Percentiles rank a stretch among this genome's conserved stretches.
phyloP scores from a whole-genome alignment of 805 yeast genomes.

The Starmerella apis region DNA sequence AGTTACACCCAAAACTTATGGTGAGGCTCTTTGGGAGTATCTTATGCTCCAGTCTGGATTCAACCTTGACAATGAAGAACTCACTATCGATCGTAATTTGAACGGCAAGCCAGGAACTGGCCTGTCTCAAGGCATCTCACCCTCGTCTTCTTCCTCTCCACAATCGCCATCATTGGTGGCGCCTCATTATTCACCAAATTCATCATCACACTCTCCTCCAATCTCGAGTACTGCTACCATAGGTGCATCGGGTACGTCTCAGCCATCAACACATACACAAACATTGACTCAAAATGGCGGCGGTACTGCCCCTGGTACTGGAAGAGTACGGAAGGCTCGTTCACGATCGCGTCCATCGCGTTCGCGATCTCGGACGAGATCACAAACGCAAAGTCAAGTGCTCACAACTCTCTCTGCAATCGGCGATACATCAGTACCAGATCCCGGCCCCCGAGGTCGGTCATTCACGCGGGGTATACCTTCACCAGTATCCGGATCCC shows the following conservation, averaged over 20 bases:
- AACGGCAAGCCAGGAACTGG: slow-evolving; percentile 2
- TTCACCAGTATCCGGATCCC: slow-evolving; percentile 1
- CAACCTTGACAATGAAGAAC: slow-evolving; percentile 23
- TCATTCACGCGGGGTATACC: slow-evolving; percentile 11
- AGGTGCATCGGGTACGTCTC: background rate
- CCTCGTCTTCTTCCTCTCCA: slow-evolving; percentile 9
- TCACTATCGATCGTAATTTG: slow-evolving; percentile 12
- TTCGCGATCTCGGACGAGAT: slow-evolving; percentile 16
- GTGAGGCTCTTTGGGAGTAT: slow-evolving; percentile 57
- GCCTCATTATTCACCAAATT: background rate
- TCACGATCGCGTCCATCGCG: slow-evolving; percentile 22
- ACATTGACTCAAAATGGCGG: slow-evolving; percentile 9
- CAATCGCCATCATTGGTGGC: slow-evolving; percentile 5
- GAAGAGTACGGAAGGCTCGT: slow-evolving; percentile 16
- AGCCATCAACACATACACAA: background rate
- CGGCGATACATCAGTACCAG: slow-evolving; percentile 1
- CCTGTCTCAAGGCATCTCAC: slow-evolving; percentile 1
- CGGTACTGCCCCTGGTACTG: slow-evolving; percentile 15
- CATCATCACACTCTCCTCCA: slow-evolving; percentile 4
- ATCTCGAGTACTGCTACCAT: background rate
- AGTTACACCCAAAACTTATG: slow-evolving; percentile 78
- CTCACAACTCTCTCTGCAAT: slow-evolving; percentile 2
- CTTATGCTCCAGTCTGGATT: slow-evolving; percentile 25
- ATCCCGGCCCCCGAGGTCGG: slow-evolving; percentile 13
- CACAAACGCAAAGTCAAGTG: slow-evolving; percentile 14